phyloP scores from a whole-genome alignment of 2,329 filamentous ascomycete species.

The Phialophora macrospora region DNA sequence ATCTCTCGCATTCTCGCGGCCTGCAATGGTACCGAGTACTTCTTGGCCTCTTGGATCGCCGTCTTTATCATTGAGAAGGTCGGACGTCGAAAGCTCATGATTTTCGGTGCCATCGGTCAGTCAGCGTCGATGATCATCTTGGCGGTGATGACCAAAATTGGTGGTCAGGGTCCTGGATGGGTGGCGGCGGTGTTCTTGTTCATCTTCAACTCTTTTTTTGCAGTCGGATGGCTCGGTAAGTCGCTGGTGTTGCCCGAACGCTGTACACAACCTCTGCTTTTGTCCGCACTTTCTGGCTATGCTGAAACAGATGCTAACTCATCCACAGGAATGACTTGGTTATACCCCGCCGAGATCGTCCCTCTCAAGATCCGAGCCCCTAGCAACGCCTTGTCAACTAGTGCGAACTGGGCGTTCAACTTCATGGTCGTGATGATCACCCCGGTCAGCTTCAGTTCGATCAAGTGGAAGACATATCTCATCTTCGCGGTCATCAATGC shows the following conservation, averaged over 20 bases:
- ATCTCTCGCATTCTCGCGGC: slow-evolving; percentile 32
- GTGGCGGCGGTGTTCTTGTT: slow-evolving; percentile 62
- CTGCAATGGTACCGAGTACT: slow-evolving; percentile 37
- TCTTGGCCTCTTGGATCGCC: slow-evolving; percentile 30
- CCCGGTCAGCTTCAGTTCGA: slow-evolving; percentile 57
- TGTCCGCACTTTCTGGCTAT: not conserved
- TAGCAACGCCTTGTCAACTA: slow-evolving; percentile 67
- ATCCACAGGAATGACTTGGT: slow-evolving; percentile 46
- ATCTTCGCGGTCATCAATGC: slow-evolving; percentile 74
- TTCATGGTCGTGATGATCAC: slow-evolving; percentile 82
- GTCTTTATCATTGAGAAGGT: slow-evolving; percentile 33
- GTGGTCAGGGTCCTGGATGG: slow-evolving; percentile 48
- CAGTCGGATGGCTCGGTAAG: slow-evolving; percentile 47
- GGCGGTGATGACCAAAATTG: slow-evolving; percentile 41
- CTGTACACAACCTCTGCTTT: not conserved
- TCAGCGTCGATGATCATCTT: slow-evolving; percentile 31
- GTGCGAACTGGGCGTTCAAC: slow-evolving; percentile 78
- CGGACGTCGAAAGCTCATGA: slow-evolving; percentile 31
- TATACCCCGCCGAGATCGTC: slow-evolving; percentile 53
- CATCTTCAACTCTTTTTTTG: slow-evolving; percentile 67
- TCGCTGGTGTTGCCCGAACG: not conserved
- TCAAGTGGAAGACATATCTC: slow-evolving; percentile 76
- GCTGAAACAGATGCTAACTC: not conserved
- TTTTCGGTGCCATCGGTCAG: slow-evolving; percentile 30
- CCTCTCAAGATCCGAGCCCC: slow-evolving; percentile 63